phyloP scores from a whole-genome alignment of 75 land plant species.

The Pseudotsuga menziesii region DNA sequence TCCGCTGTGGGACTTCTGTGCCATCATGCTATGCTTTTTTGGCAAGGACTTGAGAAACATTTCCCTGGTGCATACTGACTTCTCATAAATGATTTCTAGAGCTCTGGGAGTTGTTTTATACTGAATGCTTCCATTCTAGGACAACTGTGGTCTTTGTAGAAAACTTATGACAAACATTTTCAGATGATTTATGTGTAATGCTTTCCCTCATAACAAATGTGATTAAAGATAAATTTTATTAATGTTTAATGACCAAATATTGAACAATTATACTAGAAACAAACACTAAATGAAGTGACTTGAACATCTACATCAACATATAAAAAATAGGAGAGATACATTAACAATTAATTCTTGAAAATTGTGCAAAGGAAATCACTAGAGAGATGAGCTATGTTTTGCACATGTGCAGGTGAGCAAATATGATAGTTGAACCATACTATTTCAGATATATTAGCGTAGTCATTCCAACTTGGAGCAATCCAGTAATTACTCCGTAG shows the following conservation, averaged over 20 bases:
- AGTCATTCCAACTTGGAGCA: too few species aligned
- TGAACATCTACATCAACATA: not conserved
- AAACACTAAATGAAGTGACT: not conserved
- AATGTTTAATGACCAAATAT: not conserved
- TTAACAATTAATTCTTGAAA: not conserved
- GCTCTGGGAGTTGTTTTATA: too few species aligned
- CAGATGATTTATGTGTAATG: not conserved
- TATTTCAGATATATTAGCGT: too few species aligned
- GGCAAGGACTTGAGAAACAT: too few species aligned
- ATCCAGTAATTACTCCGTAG: too few species aligned
- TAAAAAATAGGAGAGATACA: not conserved
- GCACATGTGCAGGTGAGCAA: not conserved
- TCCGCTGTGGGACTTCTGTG: too few species aligned
- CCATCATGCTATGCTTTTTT: too few species aligned
- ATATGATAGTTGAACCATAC: too few species aligned
- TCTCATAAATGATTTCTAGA: too few species aligned
- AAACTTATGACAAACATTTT: not conserved
- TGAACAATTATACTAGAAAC: not conserved
- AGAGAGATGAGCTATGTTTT: not conserved
- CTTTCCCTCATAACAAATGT: not conserved
- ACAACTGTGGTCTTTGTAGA: not conserved
- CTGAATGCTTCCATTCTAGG: not conserved
- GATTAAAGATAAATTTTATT: not conserved
- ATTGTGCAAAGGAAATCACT: not conserved
- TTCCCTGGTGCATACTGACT: too few species aligned